A percentile compares a stretch with the other conserved stretches of the same genome.
phyloP scores from a whole-genome alignment of 2,329 filamentous ascomycete species.

The Raffaelea ambrosiae region DNA sequence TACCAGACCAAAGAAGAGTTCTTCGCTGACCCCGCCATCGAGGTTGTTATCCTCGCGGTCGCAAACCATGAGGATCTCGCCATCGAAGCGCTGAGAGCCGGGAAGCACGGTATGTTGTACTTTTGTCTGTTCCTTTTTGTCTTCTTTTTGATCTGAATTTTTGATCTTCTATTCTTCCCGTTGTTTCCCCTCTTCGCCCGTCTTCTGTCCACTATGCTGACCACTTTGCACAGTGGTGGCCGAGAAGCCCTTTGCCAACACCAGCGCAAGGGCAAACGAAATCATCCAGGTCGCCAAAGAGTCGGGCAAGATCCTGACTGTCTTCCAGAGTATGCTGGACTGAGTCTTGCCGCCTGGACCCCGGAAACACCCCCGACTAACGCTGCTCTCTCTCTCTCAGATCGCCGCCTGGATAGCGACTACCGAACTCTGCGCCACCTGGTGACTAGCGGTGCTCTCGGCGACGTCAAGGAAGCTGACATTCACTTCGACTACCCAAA shows the following conservation, averaged over 20 bases:
- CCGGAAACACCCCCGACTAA: no score
- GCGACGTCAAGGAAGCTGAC: slow-evolving; percentile 55
- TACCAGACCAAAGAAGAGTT: slow-evolving; percentile 51
- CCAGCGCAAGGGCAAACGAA: slow-evolving; percentile 45
- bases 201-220: neutral
- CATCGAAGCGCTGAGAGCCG: slow-evolving; percentile 45
- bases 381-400: slow-evolving; percentile 8
- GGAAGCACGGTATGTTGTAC: slow-evolving; percentile 43
- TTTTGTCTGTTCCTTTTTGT: neutral
- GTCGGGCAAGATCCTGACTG: slow-evolving; percentile 37
- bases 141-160: neutral
- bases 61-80: slow-evolving; percentile 47
- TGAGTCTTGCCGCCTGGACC: neutral
- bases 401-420: slow-evolving; percentile 46
- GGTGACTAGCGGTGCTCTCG: slow-evolving; percentile 36
- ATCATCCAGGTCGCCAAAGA: slow-evolving; percentile 40
- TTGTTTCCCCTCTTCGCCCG: no score
- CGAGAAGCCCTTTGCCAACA: slow-evolving; percentile 59
- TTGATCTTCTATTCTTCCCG: no score
- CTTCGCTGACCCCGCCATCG: slow-evolving; percentile 47
- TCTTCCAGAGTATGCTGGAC: slow-evolving; percentile 46
- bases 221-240: slow-evolving; percentile 44
- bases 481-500: slow-evolving; percentile 53
- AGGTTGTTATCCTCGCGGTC: slow-evolving; percentile 55
- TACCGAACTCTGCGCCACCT: slow-evolving; percentile 53